Evolutionary conservation across 2,329 filamentous ascomycete genomes (phyloP).

Genomic region (Rachicladosporium sp.): DNA sequence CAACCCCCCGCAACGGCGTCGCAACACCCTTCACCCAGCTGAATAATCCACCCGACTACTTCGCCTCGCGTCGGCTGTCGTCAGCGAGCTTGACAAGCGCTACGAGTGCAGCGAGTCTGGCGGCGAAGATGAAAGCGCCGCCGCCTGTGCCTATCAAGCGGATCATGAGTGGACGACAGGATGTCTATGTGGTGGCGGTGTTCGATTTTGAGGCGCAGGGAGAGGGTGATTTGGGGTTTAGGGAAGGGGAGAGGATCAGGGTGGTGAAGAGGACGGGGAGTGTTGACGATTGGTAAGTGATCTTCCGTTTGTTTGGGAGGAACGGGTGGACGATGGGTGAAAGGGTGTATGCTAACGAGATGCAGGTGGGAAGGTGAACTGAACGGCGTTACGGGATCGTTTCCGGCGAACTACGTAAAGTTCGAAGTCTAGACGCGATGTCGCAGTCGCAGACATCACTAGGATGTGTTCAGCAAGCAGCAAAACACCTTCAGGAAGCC

Average conservation of each 20-base stretch:
- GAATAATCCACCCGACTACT: slow-evolving; percentile 20
- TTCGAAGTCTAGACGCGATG: slow-evolving; percentile 4
- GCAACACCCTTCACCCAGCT: slow-evolving; percentile 10
- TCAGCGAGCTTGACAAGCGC: slow-evolving; percentile 26
- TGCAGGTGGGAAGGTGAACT: slow-evolving; percentile 57
- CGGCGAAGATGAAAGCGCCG: slow-evolving; percentile 60
- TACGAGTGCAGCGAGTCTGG: slow-evolving; percentile 13
- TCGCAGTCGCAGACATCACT: neutral
- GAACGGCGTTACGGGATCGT: slow-evolving; percentile 54
- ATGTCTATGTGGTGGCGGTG: slow-evolving; percentile 44
- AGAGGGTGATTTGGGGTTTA: slow-evolving; percentile 59
- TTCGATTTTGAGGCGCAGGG: slow-evolving; percentile 64
- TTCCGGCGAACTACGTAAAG: slow-evolving; percentile 65
- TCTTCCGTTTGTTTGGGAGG: too few relatives aligned
- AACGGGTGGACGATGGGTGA: too few relatives aligned
- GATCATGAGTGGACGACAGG: slow-evolving; percentile 33
- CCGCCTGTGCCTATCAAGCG: slow-evolving; percentile 58
- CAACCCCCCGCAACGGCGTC: slow-evolving; percentile 15
- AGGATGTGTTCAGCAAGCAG: too few relatives aligned
- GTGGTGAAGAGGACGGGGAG: slow-evolving; percentile 68
- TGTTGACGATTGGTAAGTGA: slow-evolving; percentile 80
- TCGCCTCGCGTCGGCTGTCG: slow-evolving; percentile 14
- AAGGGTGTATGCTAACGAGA: too few relatives aligned
- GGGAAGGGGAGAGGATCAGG: slow-evolving; percentile 64
- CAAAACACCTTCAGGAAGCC: too few relatives aligned